A percentile compares a stretch with the other conserved stretches of the same genome.
phyloP scores from a whole-genome alignment of 805 yeast species.

The Ogataea pini region DNA sequence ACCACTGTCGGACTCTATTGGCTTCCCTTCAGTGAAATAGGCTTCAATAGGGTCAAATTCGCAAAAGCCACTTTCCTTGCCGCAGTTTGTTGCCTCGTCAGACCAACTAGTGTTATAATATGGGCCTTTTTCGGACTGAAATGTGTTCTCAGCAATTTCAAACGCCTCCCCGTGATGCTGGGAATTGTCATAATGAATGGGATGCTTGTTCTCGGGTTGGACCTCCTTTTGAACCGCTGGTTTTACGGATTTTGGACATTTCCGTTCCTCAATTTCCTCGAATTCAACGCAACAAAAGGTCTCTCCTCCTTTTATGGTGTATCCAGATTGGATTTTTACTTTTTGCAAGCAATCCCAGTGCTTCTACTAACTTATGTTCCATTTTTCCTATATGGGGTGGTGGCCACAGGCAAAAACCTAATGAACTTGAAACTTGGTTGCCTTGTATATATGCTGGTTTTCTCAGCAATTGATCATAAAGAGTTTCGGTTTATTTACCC shows the following conservation, averaged over 20 bases:
- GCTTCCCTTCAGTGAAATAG: constrained; percentile 47
- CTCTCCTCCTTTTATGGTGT: constrained; percentile 82
- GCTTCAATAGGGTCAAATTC: not conserved
- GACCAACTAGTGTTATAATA: constrained; percentile 82
- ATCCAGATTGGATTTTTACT: constrained; percentile 82
- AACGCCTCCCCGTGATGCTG: constrained; percentile 7
- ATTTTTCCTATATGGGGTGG: constrained; percentile 48
- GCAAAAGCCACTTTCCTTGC: constrained; percentile 46
- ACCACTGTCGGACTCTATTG: constrained; percentile 64
- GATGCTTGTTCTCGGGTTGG: constrained; percentile 36
- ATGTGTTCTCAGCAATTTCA: constrained; percentile 20
- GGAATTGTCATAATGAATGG: constrained; percentile 14
- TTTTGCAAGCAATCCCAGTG: constrained; percentile 81
- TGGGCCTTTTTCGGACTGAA: constrained; percentile 67
- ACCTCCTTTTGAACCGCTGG: constrained; percentile 50
- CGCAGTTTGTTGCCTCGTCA: constrained; percentile 60
- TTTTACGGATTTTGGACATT: constrained; percentile 59
- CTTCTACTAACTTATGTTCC: constrained; percentile 69
- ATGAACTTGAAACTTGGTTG: constrained; percentile 29
- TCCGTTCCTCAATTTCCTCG: constrained; percentile 69
- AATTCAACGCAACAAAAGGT: constrained; percentile 74
- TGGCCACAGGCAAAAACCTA: constrained; percentile 11
- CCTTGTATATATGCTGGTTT: constrained; percentile 48
- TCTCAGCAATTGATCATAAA: constrained; percentile 76
- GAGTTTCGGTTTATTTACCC: constrained; percentile 91